Evolutionary conservation across 495 filamentous ascomycete species (phyloP).

Genomic region (Aspergillus steynii): DNA sequence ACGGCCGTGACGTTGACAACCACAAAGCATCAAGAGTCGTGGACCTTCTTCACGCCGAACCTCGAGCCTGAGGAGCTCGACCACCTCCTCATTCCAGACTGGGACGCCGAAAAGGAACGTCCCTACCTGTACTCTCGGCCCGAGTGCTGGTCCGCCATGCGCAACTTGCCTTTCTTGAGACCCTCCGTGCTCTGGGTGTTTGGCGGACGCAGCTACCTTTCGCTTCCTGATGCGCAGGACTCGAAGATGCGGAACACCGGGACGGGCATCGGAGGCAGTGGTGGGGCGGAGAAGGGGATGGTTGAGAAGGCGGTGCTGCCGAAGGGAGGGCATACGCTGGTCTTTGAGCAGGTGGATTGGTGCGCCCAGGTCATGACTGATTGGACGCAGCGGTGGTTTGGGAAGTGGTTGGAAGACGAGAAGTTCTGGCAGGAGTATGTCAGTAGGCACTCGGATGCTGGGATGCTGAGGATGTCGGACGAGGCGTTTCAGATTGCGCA

Average conservation of each 20-base stretch:
- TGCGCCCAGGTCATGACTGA: slow-evolving; percentile 34
- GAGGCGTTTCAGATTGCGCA: slow-evolving; percentile 8
- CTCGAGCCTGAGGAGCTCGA: slow-evolving; percentile 25
- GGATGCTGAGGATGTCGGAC: slow-evolving; percentile 19
- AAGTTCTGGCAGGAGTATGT: slow-evolving; percentile 15
- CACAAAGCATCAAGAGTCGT: slow-evolving; percentile 61
- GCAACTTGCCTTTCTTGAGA: slow-evolving; percentile 55
- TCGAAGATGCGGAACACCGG: slow-evolving; percentile 67
- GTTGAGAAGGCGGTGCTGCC: slow-evolving; percentile 60
- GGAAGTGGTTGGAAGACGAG: slow-evolving; percentile 20
- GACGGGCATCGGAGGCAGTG: slow-evolving; percentile 64
- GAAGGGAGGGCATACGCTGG: slow-evolving; percentile 64
- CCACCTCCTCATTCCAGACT: slow-evolving; percentile 55
- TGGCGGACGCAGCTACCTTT: slow-evolving; percentile 56
- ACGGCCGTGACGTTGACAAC: slow-evolving; percentile 57
- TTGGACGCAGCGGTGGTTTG: slow-evolving; percentile 21
- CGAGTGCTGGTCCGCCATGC: slow-evolving; percentile 45
- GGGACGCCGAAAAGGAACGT: slow-evolving; percentile 33
- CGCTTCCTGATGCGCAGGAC: slow-evolving; percentile 42
- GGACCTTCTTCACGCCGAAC: slow-evolving; percentile 26
- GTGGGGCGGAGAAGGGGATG: slow-evolving; percentile 56
- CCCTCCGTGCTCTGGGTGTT: slow-evolving; percentile 70
- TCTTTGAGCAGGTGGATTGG: slow-evolving; percentile 61
- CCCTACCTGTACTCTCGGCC: slow-evolving; percentile 20
- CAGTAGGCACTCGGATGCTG: slow-evolving; percentile 20